Evolutionary conservation across 805 yeast genomes (phyloP), one percentile per base, ranked within the genome.

Genomic region (Scheffersomyces amazonensis): DNA sequence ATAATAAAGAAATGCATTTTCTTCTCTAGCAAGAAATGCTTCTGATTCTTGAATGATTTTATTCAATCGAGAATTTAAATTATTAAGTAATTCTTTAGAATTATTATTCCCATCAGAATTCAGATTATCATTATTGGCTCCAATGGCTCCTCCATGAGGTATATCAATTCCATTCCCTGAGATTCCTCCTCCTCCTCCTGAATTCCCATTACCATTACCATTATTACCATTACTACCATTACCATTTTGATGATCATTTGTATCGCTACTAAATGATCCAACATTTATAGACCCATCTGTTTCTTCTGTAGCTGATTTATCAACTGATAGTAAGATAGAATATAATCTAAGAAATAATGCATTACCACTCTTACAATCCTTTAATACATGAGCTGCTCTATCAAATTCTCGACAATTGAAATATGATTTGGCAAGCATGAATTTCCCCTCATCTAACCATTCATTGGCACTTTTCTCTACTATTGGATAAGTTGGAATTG

Each of bases 331-430:
- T 53, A 76, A 83, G 49, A 73, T 66, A 10, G 96, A 68, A 55
- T 90, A 91, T 9, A 86, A 62, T 33, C 78, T 65, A 24, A 89
- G 58, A 52, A 90, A 93, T 22, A 61, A 33, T 3, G 81, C 76
- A 35, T 72, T 69, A 0, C 80, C 67, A 35, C 80, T 69, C 16
- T 49, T 55, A 35, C 82, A 77, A 12, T 70, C 69, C 39, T 69
- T 69, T 40, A 93, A 63, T 11, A 71, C 71, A 48, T 70, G 66
- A 4, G 84, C 78, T 40, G 90, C 85, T 19, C 98, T 64, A 40
- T 83, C 91, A 54, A 82, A 91, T 60, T 93, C 98, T 50, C 84
- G 81, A 52, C 87, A 80, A 51, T 80, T 83, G 66, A 91, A 87
- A 53, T 85, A 81, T 0, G 85, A 58, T 37, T 79, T 77, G 1